These are phyloP conservation scores for Debaryomyces nepalensis DNA, from an alignment of 1,139 yeast genomes.

Conservation along the genomic window DNA sequence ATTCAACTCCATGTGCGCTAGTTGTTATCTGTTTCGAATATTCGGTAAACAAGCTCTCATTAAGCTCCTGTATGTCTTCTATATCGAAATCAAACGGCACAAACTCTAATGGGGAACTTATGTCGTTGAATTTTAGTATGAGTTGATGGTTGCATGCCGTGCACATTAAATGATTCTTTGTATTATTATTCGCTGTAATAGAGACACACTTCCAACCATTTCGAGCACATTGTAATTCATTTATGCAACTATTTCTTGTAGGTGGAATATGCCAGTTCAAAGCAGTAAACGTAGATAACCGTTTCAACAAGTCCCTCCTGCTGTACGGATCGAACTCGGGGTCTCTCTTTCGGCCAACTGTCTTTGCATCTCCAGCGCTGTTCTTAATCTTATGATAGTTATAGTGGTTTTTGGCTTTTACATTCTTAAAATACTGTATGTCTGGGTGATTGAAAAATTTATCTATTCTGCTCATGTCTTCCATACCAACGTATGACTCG, in stretches of 20 bases:
- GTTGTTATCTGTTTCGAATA: constrained; percentile 31
- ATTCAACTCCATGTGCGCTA: constrained; percentile 35
- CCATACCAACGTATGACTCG: constrained; percentile 20
- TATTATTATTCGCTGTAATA: constrained; percentile 26
- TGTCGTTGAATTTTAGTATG: constrained; percentile 31
- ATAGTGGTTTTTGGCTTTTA: constrained; percentile 43
- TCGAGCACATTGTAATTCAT: constrained; percentile 43
- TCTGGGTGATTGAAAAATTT: constrained; percentile 39
- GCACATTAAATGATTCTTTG: constrained; percentile 42
- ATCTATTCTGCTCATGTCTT: constrained; percentile 15
- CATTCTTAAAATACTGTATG: constrained; percentile 42
- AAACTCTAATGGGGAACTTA: constrained; percentile 10
- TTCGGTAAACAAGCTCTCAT: constrained; percentile 27
- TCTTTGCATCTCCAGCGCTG: constrained; percentile 18
- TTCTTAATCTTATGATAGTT: constrained; percentile 38
- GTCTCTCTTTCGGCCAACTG: constrained; percentile 16
- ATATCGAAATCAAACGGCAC: constrained; percentile 25
- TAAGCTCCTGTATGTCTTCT: constrained; percentile 30
- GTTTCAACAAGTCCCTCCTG: constrained; percentile 29
- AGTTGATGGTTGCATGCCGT: constrained; percentile 37
- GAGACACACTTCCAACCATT: constrained; percentile 50
- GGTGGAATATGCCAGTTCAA: constrained; percentile 43
- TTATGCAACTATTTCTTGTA: constrained; percentile 19
- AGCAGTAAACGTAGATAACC: constrained; percentile 37
- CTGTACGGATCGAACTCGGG: constrained; percentile 42